Conservation (phyloP, 257 asterid genomes). For the Penstemon davidsonii region DNA sequence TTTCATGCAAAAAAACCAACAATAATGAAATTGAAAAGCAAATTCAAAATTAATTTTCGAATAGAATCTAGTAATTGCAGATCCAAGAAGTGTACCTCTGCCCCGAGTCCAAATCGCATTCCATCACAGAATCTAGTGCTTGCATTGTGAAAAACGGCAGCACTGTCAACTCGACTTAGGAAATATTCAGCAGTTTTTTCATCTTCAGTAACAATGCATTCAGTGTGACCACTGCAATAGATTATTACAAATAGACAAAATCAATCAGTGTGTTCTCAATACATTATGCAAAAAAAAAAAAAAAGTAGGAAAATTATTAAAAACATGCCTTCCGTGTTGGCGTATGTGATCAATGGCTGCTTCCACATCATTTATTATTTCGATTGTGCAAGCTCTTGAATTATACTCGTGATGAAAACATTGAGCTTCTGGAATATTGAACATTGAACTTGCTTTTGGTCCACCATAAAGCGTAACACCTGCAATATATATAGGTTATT, state of each 20-base stretch:
- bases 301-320: background rate
- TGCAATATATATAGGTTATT: conserved; percentile 20
- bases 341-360: conserved; percentile 54
- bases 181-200: conserved; percentile 34
- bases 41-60: background rate
- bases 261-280: background rate
- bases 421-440: conserved; percentile 34
- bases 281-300: background rate
- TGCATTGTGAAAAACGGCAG: conserved; percentile 70
- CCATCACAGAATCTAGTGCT: conserved; percentile 81
- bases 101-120: conserved; percentile 78
- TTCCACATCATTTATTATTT: conserved; percentile 51
- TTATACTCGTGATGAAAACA: conserved; percentile 59
- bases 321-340: conserved; percentile 54
- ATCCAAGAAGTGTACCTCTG: conserved; percentile 36
- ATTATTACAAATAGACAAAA: background rate
- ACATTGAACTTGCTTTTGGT: conserved; percentile 46
- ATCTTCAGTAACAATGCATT: conserved; percentile 41
- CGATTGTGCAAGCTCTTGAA: conserved; percentile 59
- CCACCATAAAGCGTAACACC: conserved; percentile 62
- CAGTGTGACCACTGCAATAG: conserved; percentile 43
- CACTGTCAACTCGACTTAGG: conserved; percentile 53
- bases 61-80: background rate
- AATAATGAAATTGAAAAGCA: background rate
- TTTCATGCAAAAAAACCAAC: background rate